Base-by-base conservation (phyloP, 768 basidiomycete species). In the Amyloporia xantha region DNA sequence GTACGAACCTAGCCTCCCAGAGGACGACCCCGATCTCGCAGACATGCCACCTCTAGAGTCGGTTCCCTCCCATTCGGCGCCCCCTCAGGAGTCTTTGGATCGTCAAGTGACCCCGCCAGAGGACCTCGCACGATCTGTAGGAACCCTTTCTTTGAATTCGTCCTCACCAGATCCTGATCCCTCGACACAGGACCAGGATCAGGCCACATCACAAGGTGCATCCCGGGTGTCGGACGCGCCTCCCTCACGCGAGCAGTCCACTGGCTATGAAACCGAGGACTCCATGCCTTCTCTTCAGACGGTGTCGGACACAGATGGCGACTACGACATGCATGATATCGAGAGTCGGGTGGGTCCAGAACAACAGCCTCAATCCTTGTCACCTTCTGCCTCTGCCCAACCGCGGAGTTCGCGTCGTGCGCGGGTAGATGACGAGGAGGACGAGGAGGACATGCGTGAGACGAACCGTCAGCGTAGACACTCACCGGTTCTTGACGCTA, bases 201-300 rank as follows among this genome's bases (percentile, higher is more conserved):
- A 33, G n/a, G 27, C 30, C 5, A 26, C 20, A 3, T 17, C 41
- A 26, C 41, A 43, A 19, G 5, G 19, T 9, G 9, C 46, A 13
- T 4, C 20, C 10, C 12, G 20, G 10, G 36, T 21, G 6, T 4
- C 28, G 7, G 20, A 27, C 5, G 25, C 44, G 11, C 28, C 3
- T 45, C 28, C 15, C 17, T 4, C 13, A 2, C n/a, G n/a, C 44
- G 30, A 28, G 30, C 36, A n/a, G 24, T 15, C 46, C 4, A 9
- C 41, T 38, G 77, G 71, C 3, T 68, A 68, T 39, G 72, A 72
- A 33, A 69, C 68, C 48, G 64, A 76, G 45, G 65, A 57, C 46
- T 82, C 81, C 9, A 84, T 89, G 82, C 88, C 88, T 2, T 72
- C 62, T 0, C 71, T 90, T 23, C 76, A 82, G 54, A 78, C 77